Conservation (phyloP, 805 yeast species). For the Priceomyces medius region DNA sequence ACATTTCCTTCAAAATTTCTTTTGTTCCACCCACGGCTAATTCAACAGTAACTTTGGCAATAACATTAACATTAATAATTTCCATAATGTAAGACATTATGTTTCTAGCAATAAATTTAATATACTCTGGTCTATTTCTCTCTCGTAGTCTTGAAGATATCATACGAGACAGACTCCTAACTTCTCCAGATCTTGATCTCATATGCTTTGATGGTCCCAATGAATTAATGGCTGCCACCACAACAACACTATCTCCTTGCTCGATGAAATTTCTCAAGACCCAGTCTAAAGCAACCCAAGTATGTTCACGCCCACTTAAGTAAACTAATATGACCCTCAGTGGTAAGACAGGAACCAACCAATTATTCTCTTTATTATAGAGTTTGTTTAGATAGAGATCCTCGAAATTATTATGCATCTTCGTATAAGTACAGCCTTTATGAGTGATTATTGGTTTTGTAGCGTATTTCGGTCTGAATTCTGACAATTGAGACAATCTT, state of each 20-base stretch:
- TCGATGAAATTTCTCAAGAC: constrained; percentile 51
- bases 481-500: constrained; percentile 3
- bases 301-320: constrained; percentile 68
- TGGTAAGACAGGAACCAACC: constrained; percentile 42
- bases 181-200: constrained; percentile 11
- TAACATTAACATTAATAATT: constrained; percentile 44
- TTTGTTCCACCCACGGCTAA: constrained; percentile 58
- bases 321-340: constrained; percentile 60
- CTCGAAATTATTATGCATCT: constrained; percentile 48
- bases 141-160: constrained; percentile 35
- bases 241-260: constrained; percentile 65
- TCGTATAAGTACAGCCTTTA: constrained; percentile 44
- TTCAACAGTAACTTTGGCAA: constrained; percentile 58
- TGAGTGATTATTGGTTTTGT: constrained; percentile 42
- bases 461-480: constrained; percentile 27
- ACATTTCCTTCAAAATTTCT: constrained; percentile 57
- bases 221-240: constrained; percentile 51
- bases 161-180: too few relatives aligned
- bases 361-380: constrained; percentile 16
- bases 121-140: constrained; percentile 47
- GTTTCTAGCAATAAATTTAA: constrained; percentile 45
- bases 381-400: constrained; percentile 41
- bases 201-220: constrained; percentile 10
- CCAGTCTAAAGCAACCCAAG: constrained; percentile 85
- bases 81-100: constrained; percentile 53